These are phyloP conservation scores for Euphorbia peplus DNA, from an alignment of 345 rosid species.

Conservation along the genomic window DNA sequence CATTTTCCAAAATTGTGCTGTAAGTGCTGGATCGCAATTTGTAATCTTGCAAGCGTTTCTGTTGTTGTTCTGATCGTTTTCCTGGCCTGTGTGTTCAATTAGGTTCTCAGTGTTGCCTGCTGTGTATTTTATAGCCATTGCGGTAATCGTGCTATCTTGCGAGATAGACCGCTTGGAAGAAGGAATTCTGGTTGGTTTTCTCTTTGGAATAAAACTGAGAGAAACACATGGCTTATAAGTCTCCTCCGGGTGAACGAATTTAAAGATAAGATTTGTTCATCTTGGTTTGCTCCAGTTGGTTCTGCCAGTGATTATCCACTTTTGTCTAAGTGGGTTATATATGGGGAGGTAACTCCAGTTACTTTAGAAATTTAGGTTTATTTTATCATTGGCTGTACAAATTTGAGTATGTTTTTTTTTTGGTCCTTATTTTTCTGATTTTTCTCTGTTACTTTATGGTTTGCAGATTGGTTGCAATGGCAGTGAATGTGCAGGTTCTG, in stretches of 20 bases:
- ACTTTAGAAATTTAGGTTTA: not conserved
- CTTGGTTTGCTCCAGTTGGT: conserved; percentile 99
- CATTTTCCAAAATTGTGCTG: conserved; percentile 91
- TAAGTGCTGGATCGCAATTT: conserved; percentile 40
- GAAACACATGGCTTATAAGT: conserved; percentile 66
- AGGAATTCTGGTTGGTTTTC: conserved; percentile 66
- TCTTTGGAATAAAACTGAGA: conserved; percentile 62
- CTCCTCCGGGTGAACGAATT: conserved; percentile 75
- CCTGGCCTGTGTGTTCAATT: conserved; percentile 17
- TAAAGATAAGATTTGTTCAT: conserved; percentile 91
- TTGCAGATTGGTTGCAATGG: conserved; percentile 62
- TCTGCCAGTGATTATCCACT: conserved; percentile 98
- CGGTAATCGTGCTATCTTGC: conserved; percentile 84
- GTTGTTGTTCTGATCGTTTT: conserved; percentile 1
- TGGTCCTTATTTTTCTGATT: conserved; percentile 6
- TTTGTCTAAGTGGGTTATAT: conserved; percentile 94
- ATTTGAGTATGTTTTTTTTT: conserved; percentile 15
- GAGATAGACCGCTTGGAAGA: conserved; percentile 47
- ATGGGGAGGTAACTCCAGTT: conserved; percentile 70
- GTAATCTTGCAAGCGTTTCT: not conserved
- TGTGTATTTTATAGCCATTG: conserved; percentile 98
- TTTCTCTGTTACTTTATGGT: conserved; percentile 4
- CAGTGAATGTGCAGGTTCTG: conserved; percentile 60
- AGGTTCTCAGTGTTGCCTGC: conserved; percentile 98
- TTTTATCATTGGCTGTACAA: not conserved